These are phyloP conservation scores for Phytopythium cucurbitacearum DNA, from an alignment of 352 stramenopile species.

Conservation along the genomic window DNA sequence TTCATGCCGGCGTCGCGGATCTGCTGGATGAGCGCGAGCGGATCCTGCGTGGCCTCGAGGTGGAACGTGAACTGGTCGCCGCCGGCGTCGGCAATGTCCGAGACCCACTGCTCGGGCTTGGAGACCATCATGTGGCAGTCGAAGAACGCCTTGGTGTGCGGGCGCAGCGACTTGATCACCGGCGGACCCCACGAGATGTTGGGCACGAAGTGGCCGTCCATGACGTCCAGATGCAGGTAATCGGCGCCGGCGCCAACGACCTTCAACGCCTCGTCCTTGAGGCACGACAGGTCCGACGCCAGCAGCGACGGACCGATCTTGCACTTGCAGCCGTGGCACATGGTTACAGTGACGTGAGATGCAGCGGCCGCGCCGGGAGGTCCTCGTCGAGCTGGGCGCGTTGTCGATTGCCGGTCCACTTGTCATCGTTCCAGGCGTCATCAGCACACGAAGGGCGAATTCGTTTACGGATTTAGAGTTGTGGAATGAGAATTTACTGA, in stretches of 20 bases:
- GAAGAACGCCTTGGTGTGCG: slow-evolving; percentile 90
- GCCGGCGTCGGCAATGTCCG: slow-evolving; percentile 93
- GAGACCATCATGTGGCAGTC: slow-evolving; percentile 99
- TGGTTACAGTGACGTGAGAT: slow-evolving; percentile 12
- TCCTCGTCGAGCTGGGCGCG: no score
- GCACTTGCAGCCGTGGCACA: slow-evolving; percentile 79
- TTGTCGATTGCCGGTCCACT: neutral
- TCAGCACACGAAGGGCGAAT: neutral
- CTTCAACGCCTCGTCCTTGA: slow-evolving; percentile 89
- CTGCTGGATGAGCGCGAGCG: slow-evolving; percentile 75
- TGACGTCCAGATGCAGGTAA: slow-evolving; percentile 97
- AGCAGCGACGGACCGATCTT: slow-evolving; percentile 94
- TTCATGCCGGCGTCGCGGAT: slow-evolving; percentile 91
- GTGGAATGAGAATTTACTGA: no score
- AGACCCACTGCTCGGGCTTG: slow-evolving; percentile 94
- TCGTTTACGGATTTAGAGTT: no score
- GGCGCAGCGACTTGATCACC: slow-evolving; percentile 92
- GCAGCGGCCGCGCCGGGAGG: no score
- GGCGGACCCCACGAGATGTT: slow-evolving; percentile 96
- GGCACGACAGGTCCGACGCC: slow-evolving; percentile 91
- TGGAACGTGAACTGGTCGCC: slow-evolving; percentile 97
- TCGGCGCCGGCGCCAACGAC: slow-evolving; percentile 90
- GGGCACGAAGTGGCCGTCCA: slow-evolving; percentile 98
- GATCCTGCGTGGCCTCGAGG: slow-evolving; percentile 80
- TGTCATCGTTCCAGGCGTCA: slow-evolving; percentile 1